Conservation (phyloP, 352 stramenopile species). For the Aphanomyces stellatus region DNA sequence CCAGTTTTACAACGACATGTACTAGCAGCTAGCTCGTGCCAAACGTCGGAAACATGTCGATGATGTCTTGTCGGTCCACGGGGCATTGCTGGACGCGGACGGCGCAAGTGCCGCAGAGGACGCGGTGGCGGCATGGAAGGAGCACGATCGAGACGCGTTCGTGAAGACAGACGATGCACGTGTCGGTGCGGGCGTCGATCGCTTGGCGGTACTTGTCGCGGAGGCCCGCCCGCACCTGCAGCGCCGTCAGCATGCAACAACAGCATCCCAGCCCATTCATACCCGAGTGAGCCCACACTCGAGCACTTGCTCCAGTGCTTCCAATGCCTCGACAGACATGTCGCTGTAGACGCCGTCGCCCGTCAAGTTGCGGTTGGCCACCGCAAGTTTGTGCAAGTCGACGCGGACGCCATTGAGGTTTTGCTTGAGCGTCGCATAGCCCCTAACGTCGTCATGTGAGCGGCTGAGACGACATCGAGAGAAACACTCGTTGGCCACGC, state of each 20-base stretch:
- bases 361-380: constrained; percentile 17
- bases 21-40: constrained; percentile 39
- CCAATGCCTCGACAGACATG: constrained; percentile 32
- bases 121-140: constrained; percentile 47
- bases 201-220: constrained; percentile 3
- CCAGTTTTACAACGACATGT: constrained; percentile 85
- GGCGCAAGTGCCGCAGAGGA: constrained; percentile 47
- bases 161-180: constrained; percentile 52
- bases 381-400: constrained; percentile 26
- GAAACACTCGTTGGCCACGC: constrained; percentile 25
- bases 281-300: constrained; percentile 25
- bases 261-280: constrained; percentile 22
- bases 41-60: constrained; percentile 59
- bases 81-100: constrained; percentile 44
- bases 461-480: too few species aligned
- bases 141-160: constrained; percentile 39
- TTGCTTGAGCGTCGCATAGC: constrained; percentile 20
- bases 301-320: constrained; percentile 34
- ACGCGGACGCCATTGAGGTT: constrained; percentile 25
- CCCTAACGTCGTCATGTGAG: too few species aligned
- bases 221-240: constrained; percentile 17
- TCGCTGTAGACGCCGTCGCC: constrained; percentile 23
- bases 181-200: constrained; percentile 15
- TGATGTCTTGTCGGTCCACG: constrained; percentile 46
- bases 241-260: constrained; percentile 27